Base-by-base conservation (phyloP, 768 basidiomycete genomes). In the Amanita polypyramis region DNA sequence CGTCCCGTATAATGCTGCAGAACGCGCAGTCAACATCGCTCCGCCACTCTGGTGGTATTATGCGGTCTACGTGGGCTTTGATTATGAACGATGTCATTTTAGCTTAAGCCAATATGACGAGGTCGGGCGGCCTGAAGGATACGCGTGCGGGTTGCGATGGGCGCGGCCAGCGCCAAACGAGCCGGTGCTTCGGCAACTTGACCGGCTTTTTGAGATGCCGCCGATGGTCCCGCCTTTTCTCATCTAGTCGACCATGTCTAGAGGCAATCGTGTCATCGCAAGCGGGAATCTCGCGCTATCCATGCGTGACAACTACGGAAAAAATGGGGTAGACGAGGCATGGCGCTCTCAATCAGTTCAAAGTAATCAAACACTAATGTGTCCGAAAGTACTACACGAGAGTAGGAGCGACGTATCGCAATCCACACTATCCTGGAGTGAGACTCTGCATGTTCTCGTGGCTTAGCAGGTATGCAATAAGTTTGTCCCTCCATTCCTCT, bases 51-150 rank as follows among this genome's bases (percentile, higher is more conserved):
- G 61, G 50, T 14, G 73, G 67, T 32, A 67, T 50, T 11, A 64
- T 57, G 7, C 80, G 74, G 48, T 65, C 59, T 33, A 73, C 66
- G 56, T 83, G 82, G 17, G 74, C 69, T 48, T 79, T 68, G 59
- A 86, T 84, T 15, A 86, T 77, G 65, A 82, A 84, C 29, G 82
- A 83, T 49, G 83, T 85, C 83, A 85, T 85, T 42, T 42, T 7
- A 42, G 23, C 12, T 23, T n/a, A n/a, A n/a, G n/a, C n/a, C n/a
- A n/a, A n/a, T n/a, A n/a, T n/a, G n/a, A n/a, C n/a, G n/a, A n/a
- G n/a, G n/a, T n/a, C n/a, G n/a, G n/a, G n/a, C n/a, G n/a, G n/a
- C n/a, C n/a, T n/a, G n/a, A n/a, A n/a, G n/a, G n/a, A n/a, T n/a
- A n/a, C n/a, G n/a, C n/a, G n/a, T n/a, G n/a, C n/a, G n/a, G n/a